These are phyloP conservation scores for Mortierella sp. DNA, from an alignment of 371 early-diverging fungal genomes.

Conservation along the genomic window DNA sequence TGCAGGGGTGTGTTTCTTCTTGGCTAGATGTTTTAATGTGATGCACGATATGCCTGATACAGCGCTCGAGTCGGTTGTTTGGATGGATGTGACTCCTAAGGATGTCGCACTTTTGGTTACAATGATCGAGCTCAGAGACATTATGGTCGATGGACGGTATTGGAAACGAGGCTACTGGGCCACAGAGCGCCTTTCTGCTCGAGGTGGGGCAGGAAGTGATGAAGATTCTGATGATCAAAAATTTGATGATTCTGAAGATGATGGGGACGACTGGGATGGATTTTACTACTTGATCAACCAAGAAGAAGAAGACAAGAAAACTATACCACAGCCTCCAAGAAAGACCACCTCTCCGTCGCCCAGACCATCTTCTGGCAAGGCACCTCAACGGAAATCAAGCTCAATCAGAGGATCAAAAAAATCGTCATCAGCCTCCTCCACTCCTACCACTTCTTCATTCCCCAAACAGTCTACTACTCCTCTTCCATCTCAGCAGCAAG, in stretches of 20 bases:
- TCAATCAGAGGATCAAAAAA: background rate
- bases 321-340: constrained; percentile 2
- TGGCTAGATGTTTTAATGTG: constrained; percentile 54
- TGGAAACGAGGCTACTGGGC: constrained; percentile 55
- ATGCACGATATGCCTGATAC: constrained; percentile 58
- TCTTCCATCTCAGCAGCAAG: constrained; percentile 4
- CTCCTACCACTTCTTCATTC: constrained; percentile 1
- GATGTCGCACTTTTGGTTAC: constrained; percentile 44
- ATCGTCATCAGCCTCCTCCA: constrained; percentile 11
- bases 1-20: constrained; percentile 52
- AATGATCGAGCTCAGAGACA: constrained; percentile 51
- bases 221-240: constrained; percentile 7
- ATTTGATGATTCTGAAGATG: constrained; percentile 15
- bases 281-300: constrained; percentile 49
- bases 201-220: background rate
- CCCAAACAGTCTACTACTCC: constrained; percentile 12
- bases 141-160: constrained; percentile 53
- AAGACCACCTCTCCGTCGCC: constrained; percentile 3
- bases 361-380: constrained; percentile 12
- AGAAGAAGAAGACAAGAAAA: constrained; percentile 14
- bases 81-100: constrained; percentile 53
- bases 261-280: constrained; percentile 49
- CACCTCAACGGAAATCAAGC: constrained; percentile 19
- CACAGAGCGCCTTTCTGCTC: constrained; percentile 13
- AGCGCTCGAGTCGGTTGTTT: constrained; percentile 47